phyloP scores from a whole-genome alignment of 257 asterid genomes.

The Asclepias syriaca region DNA sequence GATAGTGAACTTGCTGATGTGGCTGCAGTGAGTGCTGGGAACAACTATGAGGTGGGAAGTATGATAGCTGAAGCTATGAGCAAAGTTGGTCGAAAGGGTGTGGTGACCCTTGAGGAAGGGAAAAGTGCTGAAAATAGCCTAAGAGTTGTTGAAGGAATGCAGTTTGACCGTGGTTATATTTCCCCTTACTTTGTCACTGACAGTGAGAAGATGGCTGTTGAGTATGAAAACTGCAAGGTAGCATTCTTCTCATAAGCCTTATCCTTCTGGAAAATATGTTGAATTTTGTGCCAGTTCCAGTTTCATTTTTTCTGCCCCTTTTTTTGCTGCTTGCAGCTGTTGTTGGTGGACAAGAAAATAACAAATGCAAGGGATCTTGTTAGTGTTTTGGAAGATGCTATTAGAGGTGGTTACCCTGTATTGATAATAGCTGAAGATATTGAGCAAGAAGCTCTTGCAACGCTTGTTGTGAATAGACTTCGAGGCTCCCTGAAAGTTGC shows the following conservation, averaged over 20 bases:
- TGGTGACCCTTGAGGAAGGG: slow-evolving; percentile 96
- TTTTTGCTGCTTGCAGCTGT: slow-evolving; percentile 39
- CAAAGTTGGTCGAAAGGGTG: slow-evolving; percentile 96
- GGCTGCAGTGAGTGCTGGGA: slow-evolving; percentile 98
- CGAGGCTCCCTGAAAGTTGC: slow-evolving; percentile 93
- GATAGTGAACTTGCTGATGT: slow-evolving; percentile 96
- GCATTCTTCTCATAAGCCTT: background rate
- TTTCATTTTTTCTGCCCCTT: background rate
- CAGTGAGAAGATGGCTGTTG: slow-evolving; percentile 89
- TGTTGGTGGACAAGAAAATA: slow-evolving; percentile 92
- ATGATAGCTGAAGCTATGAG: slow-evolving; percentile 98
- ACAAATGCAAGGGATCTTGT: slow-evolving; percentile 91
- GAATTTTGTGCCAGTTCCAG: background rate
- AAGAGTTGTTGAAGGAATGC: slow-evolving; percentile 96
- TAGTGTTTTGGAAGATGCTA: slow-evolving; percentile 78
- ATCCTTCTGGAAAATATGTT: background rate
- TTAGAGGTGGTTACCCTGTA: slow-evolving; percentile 79
- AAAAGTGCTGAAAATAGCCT: slow-evolving; percentile 87
- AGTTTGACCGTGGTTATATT: slow-evolving; percentile 90
- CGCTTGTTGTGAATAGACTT: slow-evolving; percentile 93
- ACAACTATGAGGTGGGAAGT: slow-evolving; percentile 81
- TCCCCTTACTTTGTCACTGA: slow-evolving; percentile 95
- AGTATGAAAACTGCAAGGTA: slow-evolving; percentile 96
- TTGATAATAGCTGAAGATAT: slow-evolving; percentile 92
- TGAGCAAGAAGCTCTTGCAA: slow-evolving; percentile 96